phyloP scores from a whole-genome alignment of 345 rosid species.

The Eucalyptus curtisii region DNA sequence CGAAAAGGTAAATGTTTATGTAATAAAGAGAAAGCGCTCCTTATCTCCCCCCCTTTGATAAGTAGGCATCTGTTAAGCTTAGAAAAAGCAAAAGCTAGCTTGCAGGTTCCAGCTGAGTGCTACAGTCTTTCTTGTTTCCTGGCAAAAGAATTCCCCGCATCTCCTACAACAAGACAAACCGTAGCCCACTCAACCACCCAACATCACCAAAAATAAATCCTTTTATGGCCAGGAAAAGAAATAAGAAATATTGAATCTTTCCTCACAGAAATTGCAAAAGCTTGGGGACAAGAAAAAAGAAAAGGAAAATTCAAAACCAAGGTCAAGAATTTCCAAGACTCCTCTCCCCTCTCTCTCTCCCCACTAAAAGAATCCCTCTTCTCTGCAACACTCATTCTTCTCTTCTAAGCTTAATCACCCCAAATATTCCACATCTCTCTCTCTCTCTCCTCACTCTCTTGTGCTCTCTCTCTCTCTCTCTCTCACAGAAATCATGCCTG shows the following conservation, averaged over 20 bases:
- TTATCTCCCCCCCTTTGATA: background rate
- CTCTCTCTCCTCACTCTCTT: background rate
- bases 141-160: background rate
- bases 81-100: slow-evolving; percentile 3
- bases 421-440: background rate
- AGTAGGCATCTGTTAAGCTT: background rate
- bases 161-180: slow-evolving; percentile 13
- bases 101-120: background rate
- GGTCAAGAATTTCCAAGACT: background rate
- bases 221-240: background rate
- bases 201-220: background rate
- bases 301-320: background rate
- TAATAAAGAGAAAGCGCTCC: background rate
- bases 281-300: background rate
- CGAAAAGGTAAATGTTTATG: background rate
- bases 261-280: background rate
- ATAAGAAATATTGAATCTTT: background rate
- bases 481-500: slow-evolving; percentile 21
- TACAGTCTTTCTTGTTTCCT: background rate
- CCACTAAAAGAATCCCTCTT: background rate
- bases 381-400: background rate
- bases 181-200: slow-evolving; percentile 20
- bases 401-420: background rate
- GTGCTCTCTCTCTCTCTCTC: background rate
- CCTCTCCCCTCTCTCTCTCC: background rate